These are phyloP conservation scores for Danielozyma ontarioensis DNA, from an alignment of 805 yeast genomes.

Conservation along the genomic window DNA sequence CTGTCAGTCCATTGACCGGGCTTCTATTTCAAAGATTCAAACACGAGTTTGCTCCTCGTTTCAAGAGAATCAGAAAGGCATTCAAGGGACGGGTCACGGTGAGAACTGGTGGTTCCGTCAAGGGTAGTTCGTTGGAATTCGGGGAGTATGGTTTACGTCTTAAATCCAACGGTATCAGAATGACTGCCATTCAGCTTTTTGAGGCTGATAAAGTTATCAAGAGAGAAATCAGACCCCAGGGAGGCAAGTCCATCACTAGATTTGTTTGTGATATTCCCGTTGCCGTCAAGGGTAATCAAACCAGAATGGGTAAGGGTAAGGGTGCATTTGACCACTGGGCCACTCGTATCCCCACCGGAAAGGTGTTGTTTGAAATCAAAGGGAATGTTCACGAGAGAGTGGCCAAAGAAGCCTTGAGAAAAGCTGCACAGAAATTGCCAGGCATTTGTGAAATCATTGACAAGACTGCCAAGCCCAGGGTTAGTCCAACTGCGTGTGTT, in stretches of 20 bases:
- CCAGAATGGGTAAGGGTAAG: constrained; percentile 99
- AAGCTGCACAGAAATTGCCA: constrained; percentile 88
- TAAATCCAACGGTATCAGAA: constrained; percentile 79
- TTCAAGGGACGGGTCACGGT: constrained; percentile 94
- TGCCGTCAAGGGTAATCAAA: constrained; percentile 94
- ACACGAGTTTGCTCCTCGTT: constrained; percentile 78
- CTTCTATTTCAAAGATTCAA: no score
- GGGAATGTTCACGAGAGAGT: constrained; percentile 78
- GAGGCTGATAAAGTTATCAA: constrained; percentile 86
- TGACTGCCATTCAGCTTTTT: constrained; percentile 81
- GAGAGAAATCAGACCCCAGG: constrained; percentile 76
- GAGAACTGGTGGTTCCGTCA: constrained; percentile 88
- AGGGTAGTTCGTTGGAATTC: constrained; percentile 76
- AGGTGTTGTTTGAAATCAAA: constrained; percentile 82
- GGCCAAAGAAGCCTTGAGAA: constrained; percentile 84
- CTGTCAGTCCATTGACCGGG: no score
- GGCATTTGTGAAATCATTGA: constrained; percentile 85
- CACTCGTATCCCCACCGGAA: constrained; percentile 92
- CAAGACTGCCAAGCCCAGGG: constrained; percentile 59
- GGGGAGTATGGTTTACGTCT: constrained; percentile 86
- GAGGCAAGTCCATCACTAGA: constrained; percentile 74
- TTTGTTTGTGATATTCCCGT: constrained; percentile 83
- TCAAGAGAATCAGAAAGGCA: constrained; percentile 61
- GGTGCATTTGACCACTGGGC: constrained; percentile 98
- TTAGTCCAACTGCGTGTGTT: constrained; percentile 56